These are phyloP conservation scores for Chytriomyces sp. DNA, from an alignment of 192 early-diverging fungal genomes.

Conservation along the genomic window DNA sequence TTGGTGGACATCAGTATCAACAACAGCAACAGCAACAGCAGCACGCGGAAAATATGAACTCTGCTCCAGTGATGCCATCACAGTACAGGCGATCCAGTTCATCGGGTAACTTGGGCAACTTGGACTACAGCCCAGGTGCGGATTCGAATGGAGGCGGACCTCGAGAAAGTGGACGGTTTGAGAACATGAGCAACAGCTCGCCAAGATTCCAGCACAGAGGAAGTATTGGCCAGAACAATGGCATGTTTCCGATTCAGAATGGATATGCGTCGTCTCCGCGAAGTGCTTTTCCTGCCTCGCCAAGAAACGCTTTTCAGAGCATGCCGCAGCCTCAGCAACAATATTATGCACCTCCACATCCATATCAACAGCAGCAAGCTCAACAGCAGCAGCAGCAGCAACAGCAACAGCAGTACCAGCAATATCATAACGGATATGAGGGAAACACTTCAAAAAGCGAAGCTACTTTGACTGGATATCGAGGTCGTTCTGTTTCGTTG, in stretches of 20 bases:
- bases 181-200: not conserved
- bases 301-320: not conserved
- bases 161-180: not conserved
- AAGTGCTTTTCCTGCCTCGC: not conserved
- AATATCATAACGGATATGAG: too few species aligned
- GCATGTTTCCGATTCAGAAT: not conserved
- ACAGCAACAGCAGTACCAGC: too few species aligned
- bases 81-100: not conserved
- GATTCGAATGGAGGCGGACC: not conserved
- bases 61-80: too few species aligned
- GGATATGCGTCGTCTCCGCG: constrained; percentile 13
- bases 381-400: too few species aligned
- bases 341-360: not conserved
- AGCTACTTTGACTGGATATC: too few species aligned
- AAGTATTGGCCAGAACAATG: not conserved
- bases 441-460: too few species aligned
- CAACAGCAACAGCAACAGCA: not conserved
- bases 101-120: not conserved
- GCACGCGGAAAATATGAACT: not conserved
- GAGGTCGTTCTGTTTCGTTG: not conserved
- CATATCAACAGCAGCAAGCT: too few species aligned
- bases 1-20: not conserved
- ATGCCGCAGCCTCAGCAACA: not conserved
- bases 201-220: not conserved
- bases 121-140: not conserved